Base-by-base conservation (phyloP, 2,329 filamentous ascomycete species). In the Triangularia setosa region DNA sequence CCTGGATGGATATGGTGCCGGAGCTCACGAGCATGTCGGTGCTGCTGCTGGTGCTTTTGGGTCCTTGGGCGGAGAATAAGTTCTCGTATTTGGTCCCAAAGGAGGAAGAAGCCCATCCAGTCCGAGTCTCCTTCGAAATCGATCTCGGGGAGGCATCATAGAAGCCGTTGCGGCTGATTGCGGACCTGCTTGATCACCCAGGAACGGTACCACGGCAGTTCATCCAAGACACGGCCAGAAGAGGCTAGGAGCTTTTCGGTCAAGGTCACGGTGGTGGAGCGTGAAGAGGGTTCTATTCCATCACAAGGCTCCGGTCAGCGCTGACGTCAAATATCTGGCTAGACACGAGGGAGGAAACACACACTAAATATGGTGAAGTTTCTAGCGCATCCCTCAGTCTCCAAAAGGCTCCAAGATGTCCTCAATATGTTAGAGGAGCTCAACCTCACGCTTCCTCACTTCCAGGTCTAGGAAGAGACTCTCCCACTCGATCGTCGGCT, bases 201-300 rank as follows among this genome's bases (percentile, higher is more conserved):
- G 12, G 12, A 52, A 3, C 58, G 58, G n/a, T 60, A 60, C 58
- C 58, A 60, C 7, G 58, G 58, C 24, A 60, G 35, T 12, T 52
- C 40, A 16, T 53, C 24, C 7, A 60, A 30, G 21, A 28, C 27
- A 9, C 27, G 27, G 9, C 9, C 27, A 28, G 24, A 25, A 16
- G 24, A 18, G 18, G n/a, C 23, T 8, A 14, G 18, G 30, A 25
- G 33, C 57, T 24, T 59, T 12, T 59, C 30, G 57, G 12, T n/a
- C 25, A 25, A 25, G 18, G 57, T 24, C 4, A 16, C 44, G 33
- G 57, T 25, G n/a, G 40, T 59, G 25, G 30, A 59, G 23, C 30
- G 57, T 21, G 14, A 30, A 3, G 57, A 48, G 11, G 57, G 44
- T 8, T 1, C 27, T 28, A 28, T 28, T 28, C n/a, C 27, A 28